Evolutionary conservation across 176 grass and related monocot species (phyloP).

Genomic region (Juncus effusus): DNA sequence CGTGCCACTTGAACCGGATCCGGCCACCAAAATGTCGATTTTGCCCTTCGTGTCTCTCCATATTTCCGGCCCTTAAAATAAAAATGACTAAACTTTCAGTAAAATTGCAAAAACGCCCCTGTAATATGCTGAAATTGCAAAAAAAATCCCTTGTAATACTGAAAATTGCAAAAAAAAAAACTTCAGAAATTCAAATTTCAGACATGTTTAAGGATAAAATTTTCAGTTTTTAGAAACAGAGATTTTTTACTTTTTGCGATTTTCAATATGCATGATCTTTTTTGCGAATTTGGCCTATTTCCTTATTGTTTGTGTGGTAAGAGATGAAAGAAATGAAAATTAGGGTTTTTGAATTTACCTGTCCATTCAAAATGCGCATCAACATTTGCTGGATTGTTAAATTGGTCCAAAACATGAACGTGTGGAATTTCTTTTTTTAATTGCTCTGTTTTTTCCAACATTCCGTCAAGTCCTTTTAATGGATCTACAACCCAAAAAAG

Average conservation of each 20-base stretch:
- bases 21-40: constrained; percentile 53
- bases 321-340: constrained; percentile 4
- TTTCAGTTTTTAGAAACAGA: no score
- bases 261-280: not conserved
- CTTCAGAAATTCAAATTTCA: not conserved
- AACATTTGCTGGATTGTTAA: constrained; percentile 51
- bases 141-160: not conserved
- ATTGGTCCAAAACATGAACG: constrained; percentile 56
- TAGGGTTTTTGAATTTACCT: constrained; percentile 34
- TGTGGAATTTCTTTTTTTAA: constrained; percentile 56
- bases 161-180: constrained; percentile 4
- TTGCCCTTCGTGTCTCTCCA: constrained; percentile 81
- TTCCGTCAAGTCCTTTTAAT: constrained; percentile 44
- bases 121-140: not conserved
- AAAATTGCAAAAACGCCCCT: not conserved
- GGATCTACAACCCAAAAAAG: constrained; percentile 56
- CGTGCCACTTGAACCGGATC: constrained; percentile 59
- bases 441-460: constrained; percentile 42
- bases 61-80: constrained; percentile 57
- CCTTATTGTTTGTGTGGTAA: not conserved
- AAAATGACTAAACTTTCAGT: not conserved
- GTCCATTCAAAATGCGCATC: constrained; percentile 70
- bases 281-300: not conserved
- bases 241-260: not conserved
- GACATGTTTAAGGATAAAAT: not conserved